Evolutionary conservation across 768 basidiomycete genomes (phyloP), one percentile per base, ranked within the genome.

Genomic region (Psilocybe azurescens): DNA sequence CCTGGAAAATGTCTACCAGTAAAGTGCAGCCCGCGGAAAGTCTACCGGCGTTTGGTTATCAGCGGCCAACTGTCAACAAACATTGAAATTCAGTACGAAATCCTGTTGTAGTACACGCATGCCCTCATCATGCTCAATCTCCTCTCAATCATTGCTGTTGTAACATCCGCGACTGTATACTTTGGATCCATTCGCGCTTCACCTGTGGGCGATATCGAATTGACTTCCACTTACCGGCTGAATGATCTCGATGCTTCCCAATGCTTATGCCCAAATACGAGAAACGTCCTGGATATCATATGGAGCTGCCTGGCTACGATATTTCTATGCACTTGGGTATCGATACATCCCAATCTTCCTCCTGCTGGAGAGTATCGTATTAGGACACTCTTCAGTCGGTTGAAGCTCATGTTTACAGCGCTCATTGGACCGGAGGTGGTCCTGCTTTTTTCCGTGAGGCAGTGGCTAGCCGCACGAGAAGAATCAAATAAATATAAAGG

Each of bases 341-440:
- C 60, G 13, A 44, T 61, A 3, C 60, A 61, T 50, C 66, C 66
- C 1, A 64, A 67, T 38, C 32, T 67, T n/a, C 58, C 66, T 1
- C 14, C 33, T 3, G 44, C 56, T 3, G n/a, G 30, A 8, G 60
- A 63, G 20, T 13, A 49, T 5, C 5, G 11, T 3, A 14, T 33
- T 20, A 36, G 20, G 3, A 24, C 32, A 3, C 14, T 53, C 13
- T 33, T 32, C 9, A 16, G 60, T 30, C 53, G 59, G 8, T 10
- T 61, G 9, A 55, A 57, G 16, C 18, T 63, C 2, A 63, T 65
- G 58, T 3, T 63, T 3, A 54, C 38, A 3, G 47, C 59, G 2
- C 16, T 67, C 5, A 16, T 68, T 20, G 65, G 60, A 1, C 70
- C 70, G 5, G 68, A 71, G 53, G 33, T 69, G 18, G 52, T 71